phyloP scores from a whole-genome alignment of 176 grass and related monocot species.

The Otatea glauca region DNA sequence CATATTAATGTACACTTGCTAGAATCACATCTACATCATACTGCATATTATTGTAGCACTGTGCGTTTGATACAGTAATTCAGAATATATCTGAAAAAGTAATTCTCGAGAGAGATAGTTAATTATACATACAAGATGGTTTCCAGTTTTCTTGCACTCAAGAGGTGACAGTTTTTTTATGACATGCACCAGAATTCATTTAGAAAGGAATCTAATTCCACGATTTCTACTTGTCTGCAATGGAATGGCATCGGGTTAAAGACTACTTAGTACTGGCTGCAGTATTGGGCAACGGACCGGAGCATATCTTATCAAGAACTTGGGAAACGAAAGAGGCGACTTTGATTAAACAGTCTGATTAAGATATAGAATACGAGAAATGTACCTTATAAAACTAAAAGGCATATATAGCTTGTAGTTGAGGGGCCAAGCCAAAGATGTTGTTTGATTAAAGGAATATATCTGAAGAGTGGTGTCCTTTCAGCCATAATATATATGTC shows the following conservation, averaged over 20 bases:
- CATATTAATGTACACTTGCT: neutral
- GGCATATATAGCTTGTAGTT: neutral
- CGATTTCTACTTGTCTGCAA: neutral
- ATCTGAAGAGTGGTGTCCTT: neutral
- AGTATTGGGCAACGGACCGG: slow-evolving; percentile 18
- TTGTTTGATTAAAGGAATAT: slow-evolving; percentile 35
- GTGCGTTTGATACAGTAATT: too few species aligned
- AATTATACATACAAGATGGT: neutral
- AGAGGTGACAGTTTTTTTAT: neutral
- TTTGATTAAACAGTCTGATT: neutral
- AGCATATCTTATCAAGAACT: slow-evolving; percentile 40
- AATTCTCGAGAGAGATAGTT: neutral
- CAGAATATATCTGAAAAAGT: neutral
- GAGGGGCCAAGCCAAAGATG: neutral
- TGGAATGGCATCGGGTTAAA: neutral
- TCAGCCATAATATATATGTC: neutral
- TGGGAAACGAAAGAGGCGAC: slow-evolving; percentile 5
- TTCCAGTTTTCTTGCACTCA: neutral
- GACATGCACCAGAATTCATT: neutral
- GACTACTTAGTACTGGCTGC: neutral
- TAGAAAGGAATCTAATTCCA: slow-evolving; percentile 9
- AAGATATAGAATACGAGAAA: slow-evolving; percentile 25
- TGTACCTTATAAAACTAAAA: slow-evolving; percentile 7
- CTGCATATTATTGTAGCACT: too few species aligned
- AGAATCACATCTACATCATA: too few species aligned